These are phyloP conservation scores for Magnolia changhungtana DNA, from an alignment of 164 flowering plant species.

Conservation along the genomic window DNA sequence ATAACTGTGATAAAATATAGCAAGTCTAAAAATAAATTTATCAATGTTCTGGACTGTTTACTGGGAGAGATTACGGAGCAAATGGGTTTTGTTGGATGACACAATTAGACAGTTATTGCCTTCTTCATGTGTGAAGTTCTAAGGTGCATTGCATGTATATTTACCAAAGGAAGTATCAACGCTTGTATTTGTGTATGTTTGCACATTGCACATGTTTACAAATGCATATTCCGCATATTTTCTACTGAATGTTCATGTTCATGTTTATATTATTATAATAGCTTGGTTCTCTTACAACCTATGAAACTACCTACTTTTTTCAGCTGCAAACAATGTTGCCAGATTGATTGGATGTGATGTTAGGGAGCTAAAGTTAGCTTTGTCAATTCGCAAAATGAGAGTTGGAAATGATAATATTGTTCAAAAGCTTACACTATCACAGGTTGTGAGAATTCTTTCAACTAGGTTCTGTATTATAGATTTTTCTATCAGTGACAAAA, in stretches of 20 bases:
- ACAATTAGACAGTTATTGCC: too few species aligned
- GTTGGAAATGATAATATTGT: conserved; percentile 84
- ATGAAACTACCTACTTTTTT: conserved; percentile 7
- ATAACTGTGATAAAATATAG: too few species aligned
- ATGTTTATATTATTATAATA: too few species aligned
- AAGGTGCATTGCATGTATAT: too few species aligned
- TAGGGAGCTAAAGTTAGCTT: conserved; percentile 57
- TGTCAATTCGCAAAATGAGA: conserved; percentile 92
- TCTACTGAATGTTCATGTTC: background rate
- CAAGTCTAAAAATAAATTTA: too few species aligned
- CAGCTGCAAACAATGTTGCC: conserved; percentile 69
- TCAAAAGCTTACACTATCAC: conserved; percentile 85
- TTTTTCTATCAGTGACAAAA: background rate
- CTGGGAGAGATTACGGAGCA: too few species aligned
- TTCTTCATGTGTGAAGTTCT: too few species aligned
- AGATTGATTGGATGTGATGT: conserved; percentile 67
- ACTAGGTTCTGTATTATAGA: background rate
- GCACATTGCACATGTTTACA: too few species aligned
- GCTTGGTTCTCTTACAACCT: background rate
- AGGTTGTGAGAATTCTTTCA: conserved; percentile 42
- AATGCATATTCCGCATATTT: background rate
- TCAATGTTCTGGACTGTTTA: too few species aligned
- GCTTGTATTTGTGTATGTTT: too few species aligned
- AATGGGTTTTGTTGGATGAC: too few species aligned
- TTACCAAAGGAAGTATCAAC: too few species aligned